phyloP scores from a whole-genome alignment of 148 eudicot genomes.

The Amaranthus cruentus region DNA sequence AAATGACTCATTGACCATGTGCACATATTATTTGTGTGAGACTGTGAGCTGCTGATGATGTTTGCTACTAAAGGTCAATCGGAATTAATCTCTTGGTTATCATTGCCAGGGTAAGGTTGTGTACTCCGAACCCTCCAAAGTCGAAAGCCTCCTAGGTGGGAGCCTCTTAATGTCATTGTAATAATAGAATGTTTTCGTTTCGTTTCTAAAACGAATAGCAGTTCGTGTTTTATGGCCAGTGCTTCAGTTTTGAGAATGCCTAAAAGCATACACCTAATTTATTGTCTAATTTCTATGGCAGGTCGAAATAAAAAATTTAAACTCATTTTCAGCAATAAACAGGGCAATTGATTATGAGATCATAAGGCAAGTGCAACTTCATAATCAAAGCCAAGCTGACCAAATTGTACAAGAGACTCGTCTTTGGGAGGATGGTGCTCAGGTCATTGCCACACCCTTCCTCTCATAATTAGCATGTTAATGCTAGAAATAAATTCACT shows the following conservation, averaged over 20 bases:
- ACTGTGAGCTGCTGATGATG: no score
- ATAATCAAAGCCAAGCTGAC: conserved; percentile 63
- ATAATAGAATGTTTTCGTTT: no score
- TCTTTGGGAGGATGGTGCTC: conserved; percentile 96
- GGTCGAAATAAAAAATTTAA: conserved; percentile 91
- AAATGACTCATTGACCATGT: no score
- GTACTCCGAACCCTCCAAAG: no score
- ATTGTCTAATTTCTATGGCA: conserved; percentile 28
- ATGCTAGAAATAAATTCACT: background rate
- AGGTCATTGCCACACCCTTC: conserved; percentile 46
- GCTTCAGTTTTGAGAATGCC: background rate
- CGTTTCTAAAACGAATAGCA: no score
- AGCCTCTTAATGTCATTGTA: no score
- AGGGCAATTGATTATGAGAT: conserved; percentile 97
- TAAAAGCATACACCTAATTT: background rate
- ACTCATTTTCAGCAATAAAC: conserved; percentile 77
- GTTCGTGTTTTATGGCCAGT: background rate
- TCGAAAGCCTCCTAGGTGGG: no score
- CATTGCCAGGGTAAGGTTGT: no score
- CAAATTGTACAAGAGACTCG: conserved; percentile 94
- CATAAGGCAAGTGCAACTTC: conserved; percentile 66
- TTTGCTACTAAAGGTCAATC: no score
- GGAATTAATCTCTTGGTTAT: no score
- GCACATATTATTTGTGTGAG: no score
- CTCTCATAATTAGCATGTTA: background rate